These are phyloP conservation scores for Recurvomyces mirabilis DNA, from an alignment of 495 filamentous ascomycete species.

Conservation along the genomic window DNA sequence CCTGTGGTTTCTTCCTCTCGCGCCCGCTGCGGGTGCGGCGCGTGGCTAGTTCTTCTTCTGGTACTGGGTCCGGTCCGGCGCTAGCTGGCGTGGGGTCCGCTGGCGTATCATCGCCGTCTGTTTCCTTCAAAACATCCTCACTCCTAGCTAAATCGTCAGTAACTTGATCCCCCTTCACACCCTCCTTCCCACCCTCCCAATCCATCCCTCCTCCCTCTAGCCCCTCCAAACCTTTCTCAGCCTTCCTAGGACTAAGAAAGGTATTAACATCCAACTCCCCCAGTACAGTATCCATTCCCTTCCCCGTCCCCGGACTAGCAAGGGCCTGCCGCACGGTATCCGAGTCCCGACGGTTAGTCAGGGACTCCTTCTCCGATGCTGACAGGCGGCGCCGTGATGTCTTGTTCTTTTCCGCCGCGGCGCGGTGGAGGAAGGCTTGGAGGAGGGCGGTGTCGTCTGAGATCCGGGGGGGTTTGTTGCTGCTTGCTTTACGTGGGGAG, in stretches of 20 bases:
- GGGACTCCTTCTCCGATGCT: conserved; percentile 24
- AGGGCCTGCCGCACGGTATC: conserved; percentile 30
- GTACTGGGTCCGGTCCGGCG: too few species aligned
- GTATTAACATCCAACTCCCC: conserved; percentile 45
- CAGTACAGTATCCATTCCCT: conserved; percentile 37
- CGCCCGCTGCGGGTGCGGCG: conserved; percentile 5
- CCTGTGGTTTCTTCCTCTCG: conserved; percentile 6
- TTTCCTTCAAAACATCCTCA: not conserved
- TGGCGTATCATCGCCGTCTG: not conserved
- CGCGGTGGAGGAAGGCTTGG: conserved; percentile 50
- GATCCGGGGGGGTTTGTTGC: conserved; percentile 15
- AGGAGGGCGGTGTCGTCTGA: conserved; percentile 49
- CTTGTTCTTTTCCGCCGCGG: conserved; percentile 49
- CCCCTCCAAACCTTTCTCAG: not conserved
- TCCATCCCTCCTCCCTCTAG: not conserved
- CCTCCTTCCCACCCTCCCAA: not conserved
- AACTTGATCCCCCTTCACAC: not conserved
- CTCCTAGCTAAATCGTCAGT: too few species aligned
- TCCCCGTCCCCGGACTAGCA: conserved; percentile 18
- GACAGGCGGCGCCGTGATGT: conserved; percentile 31
- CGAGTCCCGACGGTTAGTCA: conserved; percentile 32
- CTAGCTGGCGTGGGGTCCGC: conserved; percentile 1
- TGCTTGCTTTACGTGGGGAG: conserved; percentile 6
- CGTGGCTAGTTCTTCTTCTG: too few species aligned
- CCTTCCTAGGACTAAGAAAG: conserved; percentile 40